Conservation (phyloP, 768 basidiomycete genomes). For the Rhodotorula toruloides region DNA sequence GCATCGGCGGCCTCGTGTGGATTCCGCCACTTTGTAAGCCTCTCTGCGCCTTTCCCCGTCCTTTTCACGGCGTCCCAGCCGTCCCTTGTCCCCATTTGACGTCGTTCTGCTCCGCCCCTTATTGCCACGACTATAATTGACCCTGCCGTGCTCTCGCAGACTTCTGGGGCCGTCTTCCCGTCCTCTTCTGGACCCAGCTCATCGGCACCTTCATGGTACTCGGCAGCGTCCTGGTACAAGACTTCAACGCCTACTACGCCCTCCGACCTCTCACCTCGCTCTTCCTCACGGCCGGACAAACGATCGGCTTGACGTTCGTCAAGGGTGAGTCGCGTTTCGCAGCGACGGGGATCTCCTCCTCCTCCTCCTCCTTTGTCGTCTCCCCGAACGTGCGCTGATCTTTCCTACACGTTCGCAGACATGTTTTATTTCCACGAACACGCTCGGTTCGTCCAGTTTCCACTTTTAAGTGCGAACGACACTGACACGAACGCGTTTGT, state of each 20-base stretch:
- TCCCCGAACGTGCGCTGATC: neutral
- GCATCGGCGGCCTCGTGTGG: conserved; percentile 28
- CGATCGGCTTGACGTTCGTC: conserved; percentile 27
- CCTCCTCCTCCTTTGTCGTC: neutral
- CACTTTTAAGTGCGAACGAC: too few species aligned
- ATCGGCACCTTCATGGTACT: conserved; percentile 36
- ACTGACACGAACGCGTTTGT: too few species aligned
- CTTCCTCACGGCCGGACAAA: conserved; percentile 34
- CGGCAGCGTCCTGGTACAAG: conserved; percentile 26
- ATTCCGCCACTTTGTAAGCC: conserved; percentile 32
- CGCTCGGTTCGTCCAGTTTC: neutral
- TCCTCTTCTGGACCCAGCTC: conserved; percentile 39
- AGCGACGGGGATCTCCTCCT: too few species aligned
- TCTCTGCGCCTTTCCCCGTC: neutral
- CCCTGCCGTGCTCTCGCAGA: too few species aligned
- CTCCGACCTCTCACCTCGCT: conserved; percentile 37
- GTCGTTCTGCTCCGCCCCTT: too few species aligned
- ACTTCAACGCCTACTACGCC: conserved; percentile 32
- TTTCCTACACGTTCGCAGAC: too few species aligned
- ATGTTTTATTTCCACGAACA: conserved; percentile 33
- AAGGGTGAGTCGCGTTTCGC: neutral
- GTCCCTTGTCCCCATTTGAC: too few species aligned
- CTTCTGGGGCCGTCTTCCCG: conserved; percentile 36
- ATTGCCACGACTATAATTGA: too few species aligned
- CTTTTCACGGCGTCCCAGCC: conserved; percentile 26